Evolutionary conservation across 208 protist genomes (phyloP), one percentile per base, ranked within the genome.

Genomic region (Angomonas ambiguus): DNA sequence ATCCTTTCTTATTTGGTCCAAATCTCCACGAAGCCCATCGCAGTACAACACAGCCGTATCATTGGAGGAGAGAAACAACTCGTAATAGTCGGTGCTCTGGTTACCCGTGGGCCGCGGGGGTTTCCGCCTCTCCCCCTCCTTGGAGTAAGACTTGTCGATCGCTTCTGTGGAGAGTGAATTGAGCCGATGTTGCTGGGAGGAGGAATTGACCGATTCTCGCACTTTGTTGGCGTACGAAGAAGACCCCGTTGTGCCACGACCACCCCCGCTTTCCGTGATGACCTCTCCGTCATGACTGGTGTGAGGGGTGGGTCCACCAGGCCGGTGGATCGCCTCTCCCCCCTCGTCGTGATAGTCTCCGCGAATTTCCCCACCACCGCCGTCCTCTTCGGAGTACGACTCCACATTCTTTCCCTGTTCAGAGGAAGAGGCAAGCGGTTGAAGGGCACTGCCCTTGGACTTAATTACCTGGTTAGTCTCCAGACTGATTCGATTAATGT

Each of bases 1-100:
- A 42, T 62, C 56, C 22, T 41, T 62, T 25, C 33, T 32, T 18
- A 62, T n/a, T 10, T 42, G 30, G 8, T 35, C 56, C 30, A 62
- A 42, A n/a, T 53, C 45, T 24, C 24, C 45, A 5, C 45, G 45
- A 27, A 53, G 20, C 16, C 20, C 45, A 22, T 24, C 45, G 16
- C 45, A 53, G 45, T 53, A 53, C 45, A 53, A 22, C 45, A 27
- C 4, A 8, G 8, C 45, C 45, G 45, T 53, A 20, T 53, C 45
- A 5, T 5, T 24, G 18, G 45, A 13, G 18, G 45, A 8, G 8
- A 53, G 3, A 24, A 53, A 53, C 8, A 22, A n/a, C 8, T 53
- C 45, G 10, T 53, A 24, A 20, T 53, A 53, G 13, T 41, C 8
- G 13, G 8, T 41, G 35, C 35, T 5, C 35, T 13, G 35, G 8